Percentiles rank a stretch among this genome's conserved stretches.
Conservation (phyloP, 129 eudicot genomes). For the Flaveria brownii region DNA sequence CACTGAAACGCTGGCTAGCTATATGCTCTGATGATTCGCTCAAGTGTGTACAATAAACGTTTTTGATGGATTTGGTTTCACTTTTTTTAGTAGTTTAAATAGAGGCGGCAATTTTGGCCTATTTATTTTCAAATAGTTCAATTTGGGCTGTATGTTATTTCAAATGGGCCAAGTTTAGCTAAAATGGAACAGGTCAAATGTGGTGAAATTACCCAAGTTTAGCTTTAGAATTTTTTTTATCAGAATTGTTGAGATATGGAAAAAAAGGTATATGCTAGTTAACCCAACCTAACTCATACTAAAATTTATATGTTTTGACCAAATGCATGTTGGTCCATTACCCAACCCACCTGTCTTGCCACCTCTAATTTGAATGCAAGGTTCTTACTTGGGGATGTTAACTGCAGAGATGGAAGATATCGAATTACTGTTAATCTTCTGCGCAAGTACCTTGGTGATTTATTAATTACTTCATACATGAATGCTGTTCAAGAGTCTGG, state of each 20-base stretch:
- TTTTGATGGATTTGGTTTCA: neutral
- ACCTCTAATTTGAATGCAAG: neutral
- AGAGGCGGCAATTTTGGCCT: neutral
- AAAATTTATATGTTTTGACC: neutral
- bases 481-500: constrained; percentile 74
- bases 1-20: constrained; percentile 86
- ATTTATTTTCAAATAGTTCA: neutral
- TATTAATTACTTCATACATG: constrained; percentile 79
- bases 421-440: constrained; percentile 58
- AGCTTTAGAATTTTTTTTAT: neutral
- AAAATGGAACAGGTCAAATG: neutral
- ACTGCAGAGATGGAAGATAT: constrained; percentile 73
- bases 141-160: neutral
- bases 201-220: neutral
- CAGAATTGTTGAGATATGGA: neutral
- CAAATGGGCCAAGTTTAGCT: neutral
- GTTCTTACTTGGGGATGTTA: constrained; percentile 19
- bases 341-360: neutral
- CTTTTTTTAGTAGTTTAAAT: neutral
- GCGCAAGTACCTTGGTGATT: constrained; percentile 94
- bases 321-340: neutral
- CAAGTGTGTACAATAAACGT: constrained; percentile 48
- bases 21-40: constrained; percentile 80
- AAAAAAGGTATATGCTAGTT: neutral
- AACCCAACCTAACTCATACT: neutral